A percentile compares a stretch with the other conserved stretches of the same genome.
phyloP scores from a whole-genome alignment of 2,329 filamentous ascomycete species.

The Tolypocladium nubicola region DNA sequence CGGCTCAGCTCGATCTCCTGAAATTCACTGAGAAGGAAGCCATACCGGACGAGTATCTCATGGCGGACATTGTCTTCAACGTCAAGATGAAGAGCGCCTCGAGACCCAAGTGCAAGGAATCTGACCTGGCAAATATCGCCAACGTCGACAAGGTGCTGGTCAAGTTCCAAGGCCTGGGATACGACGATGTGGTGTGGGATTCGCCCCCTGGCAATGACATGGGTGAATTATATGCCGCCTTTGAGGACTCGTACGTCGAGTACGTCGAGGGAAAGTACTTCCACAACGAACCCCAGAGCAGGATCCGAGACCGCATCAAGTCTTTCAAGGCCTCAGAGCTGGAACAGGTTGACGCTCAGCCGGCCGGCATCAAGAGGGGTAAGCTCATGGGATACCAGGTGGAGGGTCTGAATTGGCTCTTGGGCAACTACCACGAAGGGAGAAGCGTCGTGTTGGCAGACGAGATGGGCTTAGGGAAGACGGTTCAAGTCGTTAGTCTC shows the following conservation, averaged over 20 bases:
- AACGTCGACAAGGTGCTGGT: constrained; percentile 67
- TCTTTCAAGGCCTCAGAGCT: constrained; percentile 59
- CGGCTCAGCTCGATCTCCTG: constrained; percentile 43
- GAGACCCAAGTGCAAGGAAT: constrained; percentile 47
- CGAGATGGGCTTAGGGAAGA: constrained; percentile 98
- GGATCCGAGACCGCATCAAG: constrained; percentile 57
- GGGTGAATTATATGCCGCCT: constrained; percentile 63
- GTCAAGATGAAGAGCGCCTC: constrained; percentile 48
- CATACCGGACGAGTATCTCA: constrained; percentile 76
- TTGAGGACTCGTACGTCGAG: constrained; percentile 73
- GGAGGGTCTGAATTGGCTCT: constrained; percentile 89
- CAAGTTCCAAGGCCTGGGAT: constrained; percentile 87
- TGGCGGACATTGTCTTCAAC: constrained; percentile 80
- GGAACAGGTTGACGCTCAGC: constrained; percentile 59
- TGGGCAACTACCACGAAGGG: constrained; percentile 75
- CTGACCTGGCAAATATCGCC: constrained; percentile 60
- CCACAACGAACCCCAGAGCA: constrained; percentile 37
- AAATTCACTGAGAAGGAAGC: constrained; percentile 67
- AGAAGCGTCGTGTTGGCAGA: constrained; percentile 89
- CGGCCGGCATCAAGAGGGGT: constrained; percentile 61
- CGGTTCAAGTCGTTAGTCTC: constrained; percentile 81
- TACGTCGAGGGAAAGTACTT: constrained; percentile 75
- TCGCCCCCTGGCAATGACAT: constrained; percentile 59
- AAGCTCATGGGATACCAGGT: constrained; percentile 89
- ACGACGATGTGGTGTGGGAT: constrained; percentile 90